phyloP scores from a whole-genome alignment of 1,284 basidiomycete species.

The Sphagnurus paluster region DNA sequence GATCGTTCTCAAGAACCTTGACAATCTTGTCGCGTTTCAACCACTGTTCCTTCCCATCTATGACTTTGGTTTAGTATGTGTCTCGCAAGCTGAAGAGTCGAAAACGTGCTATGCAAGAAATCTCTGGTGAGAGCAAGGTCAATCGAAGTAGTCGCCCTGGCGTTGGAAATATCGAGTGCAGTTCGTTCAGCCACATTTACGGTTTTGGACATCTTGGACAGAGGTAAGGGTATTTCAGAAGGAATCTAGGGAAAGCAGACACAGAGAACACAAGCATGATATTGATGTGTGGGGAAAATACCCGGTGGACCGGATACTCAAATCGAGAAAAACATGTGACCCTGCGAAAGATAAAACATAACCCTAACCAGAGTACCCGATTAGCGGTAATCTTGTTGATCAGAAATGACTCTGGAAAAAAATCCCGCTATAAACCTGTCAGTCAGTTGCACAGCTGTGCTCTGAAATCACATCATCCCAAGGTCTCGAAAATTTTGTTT shows the following conservation, averaged over 20 bases:
- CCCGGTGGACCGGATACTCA: too few relatives aligned
- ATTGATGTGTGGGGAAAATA: neutral
- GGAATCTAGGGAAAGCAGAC: neutral
- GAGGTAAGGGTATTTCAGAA: neutral
- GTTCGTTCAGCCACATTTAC: slow-evolving; percentile 45
- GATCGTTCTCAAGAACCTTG: slow-evolving; percentile 52
- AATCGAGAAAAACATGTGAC: too few relatives aligned
- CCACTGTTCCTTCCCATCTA: slow-evolving; percentile 54
- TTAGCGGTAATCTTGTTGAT: too few relatives aligned
- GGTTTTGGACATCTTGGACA: slow-evolving; percentile 5
- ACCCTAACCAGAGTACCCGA: too few relatives aligned
- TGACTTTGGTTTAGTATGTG: neutral
- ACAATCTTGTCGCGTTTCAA: slow-evolving; percentile 47
- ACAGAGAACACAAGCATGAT: too few relatives aligned
- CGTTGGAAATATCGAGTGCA: slow-evolving; percentile 48
- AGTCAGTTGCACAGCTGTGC: too few relatives aligned
- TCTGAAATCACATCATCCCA: neutral
- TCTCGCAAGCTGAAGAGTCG: neutral
- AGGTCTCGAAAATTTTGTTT: neutral
- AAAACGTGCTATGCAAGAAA: slow-evolving; percentile 49
- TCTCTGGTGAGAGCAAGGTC: slow-evolving; percentile 41
- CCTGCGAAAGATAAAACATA: too few relatives aligned
- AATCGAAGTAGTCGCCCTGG: slow-evolving; percentile 42
- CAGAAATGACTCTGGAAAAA: too few relatives aligned
- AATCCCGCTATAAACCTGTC: too few relatives aligned